A percentile compares a stretch with the other conserved stretches of the same genome.
phyloP scores from a whole-genome alignment of 345 rosid genomes.

The Noccaea bulbosa region DNA sequence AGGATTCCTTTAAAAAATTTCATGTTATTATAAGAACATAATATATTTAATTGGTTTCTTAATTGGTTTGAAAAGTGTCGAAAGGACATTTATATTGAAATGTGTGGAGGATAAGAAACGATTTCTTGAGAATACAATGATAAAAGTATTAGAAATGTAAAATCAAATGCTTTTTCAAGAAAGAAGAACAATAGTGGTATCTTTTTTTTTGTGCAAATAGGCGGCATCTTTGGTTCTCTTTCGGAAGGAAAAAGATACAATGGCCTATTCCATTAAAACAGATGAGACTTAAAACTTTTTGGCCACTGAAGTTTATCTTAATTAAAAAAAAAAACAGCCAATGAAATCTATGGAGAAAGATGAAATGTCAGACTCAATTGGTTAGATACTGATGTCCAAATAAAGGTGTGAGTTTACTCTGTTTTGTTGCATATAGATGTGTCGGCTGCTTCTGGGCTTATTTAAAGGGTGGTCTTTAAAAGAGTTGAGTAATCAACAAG shows the following conservation, averaged over 20 bases:
- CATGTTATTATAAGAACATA: neutral
- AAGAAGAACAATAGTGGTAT: neutral
- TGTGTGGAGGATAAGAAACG: neutral
- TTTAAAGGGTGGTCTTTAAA: neutral
- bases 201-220: no score
- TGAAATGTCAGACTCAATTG: conserved; percentile 43
- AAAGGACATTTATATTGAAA: neutral
- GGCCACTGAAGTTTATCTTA: neutral
- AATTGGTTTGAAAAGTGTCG: neutral
- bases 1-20: neutral
- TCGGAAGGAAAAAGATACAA: neutral
- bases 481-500: conserved; percentile 29
- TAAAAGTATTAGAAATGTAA: neutral
- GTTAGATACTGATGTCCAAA: conserved; percentile 44
- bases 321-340: neutral
- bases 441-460: conserved; percentile 36
- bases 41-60: neutral
- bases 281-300: neutral
- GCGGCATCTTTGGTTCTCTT: conserved; percentile 22
- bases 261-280: neutral
- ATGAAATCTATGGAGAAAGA: conserved; percentile 30
- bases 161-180: neutral
- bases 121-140: conserved; percentile 3
- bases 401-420: conserved; percentile 4
- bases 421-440: conserved; percentile 16